Percentiles rank a stretch among this genome's conserved stretches.
Evolutionary conservation across 108 stramenopile species (phyloP).

Genomic region (Stephanodiscus minutulus): DNA sequence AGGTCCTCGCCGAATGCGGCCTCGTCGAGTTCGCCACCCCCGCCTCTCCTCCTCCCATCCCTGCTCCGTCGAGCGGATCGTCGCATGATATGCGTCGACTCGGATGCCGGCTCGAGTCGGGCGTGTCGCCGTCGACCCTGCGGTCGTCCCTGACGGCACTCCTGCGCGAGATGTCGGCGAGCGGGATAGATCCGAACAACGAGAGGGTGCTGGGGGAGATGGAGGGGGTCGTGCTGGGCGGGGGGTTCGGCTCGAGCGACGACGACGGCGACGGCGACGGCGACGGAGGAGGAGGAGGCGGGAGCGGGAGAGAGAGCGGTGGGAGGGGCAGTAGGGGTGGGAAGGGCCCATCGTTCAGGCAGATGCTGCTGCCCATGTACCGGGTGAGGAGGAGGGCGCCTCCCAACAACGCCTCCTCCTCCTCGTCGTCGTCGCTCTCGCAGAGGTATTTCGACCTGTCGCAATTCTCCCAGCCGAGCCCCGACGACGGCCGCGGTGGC

Average conservation of each 20-base stretch:
- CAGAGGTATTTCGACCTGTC: constrained; percentile 15
- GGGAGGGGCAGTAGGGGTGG: background rate
- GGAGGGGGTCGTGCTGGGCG: constrained; percentile 10
- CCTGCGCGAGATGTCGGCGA: constrained; percentile 26
- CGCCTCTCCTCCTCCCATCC: background rate
- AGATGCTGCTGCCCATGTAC: constrained; percentile 45
- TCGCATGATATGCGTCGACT: no score
- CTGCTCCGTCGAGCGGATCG: no score
- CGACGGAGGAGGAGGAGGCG: background rate
- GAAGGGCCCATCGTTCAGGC: constrained; percentile 7
- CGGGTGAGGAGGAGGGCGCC: constrained; percentile 12
- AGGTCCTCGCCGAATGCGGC: constrained; percentile 51
- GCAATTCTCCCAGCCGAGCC: constrained; percentile 32
- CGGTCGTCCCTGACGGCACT: constrained; percentile 25
- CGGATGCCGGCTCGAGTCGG: constrained; percentile 34
- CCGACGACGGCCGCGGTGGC: background rate
- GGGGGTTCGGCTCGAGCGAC: no score
- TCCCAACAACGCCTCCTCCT: no score
- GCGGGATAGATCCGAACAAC: constrained; percentile 35
- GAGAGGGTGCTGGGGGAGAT: constrained; percentile 24
- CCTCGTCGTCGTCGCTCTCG: background rate
- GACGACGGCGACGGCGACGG: background rate
- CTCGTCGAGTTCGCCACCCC: constrained; percentile 15
- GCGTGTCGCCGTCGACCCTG: constrained; percentile 20
- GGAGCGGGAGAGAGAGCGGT: background rate